Percentiles rank a stretch among this genome's conserved stretches.
Conservation (phyloP, 1,284 basidiomycete genomes). For the Cryptococcus sp. region DNA sequence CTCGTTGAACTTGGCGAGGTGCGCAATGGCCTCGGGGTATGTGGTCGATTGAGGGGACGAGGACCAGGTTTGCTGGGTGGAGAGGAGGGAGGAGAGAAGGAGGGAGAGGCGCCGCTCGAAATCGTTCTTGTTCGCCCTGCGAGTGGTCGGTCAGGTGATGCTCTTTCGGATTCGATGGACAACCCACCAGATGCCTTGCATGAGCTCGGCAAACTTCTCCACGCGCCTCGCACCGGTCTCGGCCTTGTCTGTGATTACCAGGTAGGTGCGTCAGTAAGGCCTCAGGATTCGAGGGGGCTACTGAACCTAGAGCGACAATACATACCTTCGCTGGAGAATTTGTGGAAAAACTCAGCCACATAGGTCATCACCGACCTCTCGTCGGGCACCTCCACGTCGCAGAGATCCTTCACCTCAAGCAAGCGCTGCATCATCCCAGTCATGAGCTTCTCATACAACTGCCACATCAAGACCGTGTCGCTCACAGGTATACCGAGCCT, state of each 20-base stretch:
- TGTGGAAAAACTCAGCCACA: slow-evolving; percentile 91
- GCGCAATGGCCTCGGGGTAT: slow-evolving; percentile 76
- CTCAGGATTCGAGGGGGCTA: background rate
- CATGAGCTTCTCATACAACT: background rate
- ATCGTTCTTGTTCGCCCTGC: slow-evolving; percentile 69
- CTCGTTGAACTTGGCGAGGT: slow-evolving; percentile 67
- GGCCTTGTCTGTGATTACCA: slow-evolving; percentile 69
- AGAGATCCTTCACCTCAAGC: slow-evolving; percentile 94
- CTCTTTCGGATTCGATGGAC: background rate
- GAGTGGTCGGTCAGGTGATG: slow-evolving; percentile 53
- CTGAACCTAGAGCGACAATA: slow-evolving; percentile 3
- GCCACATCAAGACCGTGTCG: slow-evolving; percentile 10
- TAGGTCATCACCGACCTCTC: slow-evolving; percentile 73
- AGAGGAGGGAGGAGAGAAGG: slow-evolving; percentile 62
- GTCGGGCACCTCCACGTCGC: slow-evolving; percentile 80
- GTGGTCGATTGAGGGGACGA: slow-evolving; percentile 63
- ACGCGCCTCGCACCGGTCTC: slow-evolving; percentile 91
- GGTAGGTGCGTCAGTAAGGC: background rate
- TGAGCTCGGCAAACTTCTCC: slow-evolving; percentile 92
- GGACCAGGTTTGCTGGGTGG: slow-evolving; percentile 65
- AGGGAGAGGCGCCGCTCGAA: slow-evolving; percentile 77
- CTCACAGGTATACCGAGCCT: slow-evolving; percentile 83
- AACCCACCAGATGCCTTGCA: slow-evolving; percentile 60
- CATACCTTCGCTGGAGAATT: slow-evolving; percentile 92
- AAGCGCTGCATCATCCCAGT: slow-evolving; percentile 62